phyloP scores from a whole-genome alignment of 2,329 filamentous ascomycete species.

The Colletotrichum tanaceti region DNA sequence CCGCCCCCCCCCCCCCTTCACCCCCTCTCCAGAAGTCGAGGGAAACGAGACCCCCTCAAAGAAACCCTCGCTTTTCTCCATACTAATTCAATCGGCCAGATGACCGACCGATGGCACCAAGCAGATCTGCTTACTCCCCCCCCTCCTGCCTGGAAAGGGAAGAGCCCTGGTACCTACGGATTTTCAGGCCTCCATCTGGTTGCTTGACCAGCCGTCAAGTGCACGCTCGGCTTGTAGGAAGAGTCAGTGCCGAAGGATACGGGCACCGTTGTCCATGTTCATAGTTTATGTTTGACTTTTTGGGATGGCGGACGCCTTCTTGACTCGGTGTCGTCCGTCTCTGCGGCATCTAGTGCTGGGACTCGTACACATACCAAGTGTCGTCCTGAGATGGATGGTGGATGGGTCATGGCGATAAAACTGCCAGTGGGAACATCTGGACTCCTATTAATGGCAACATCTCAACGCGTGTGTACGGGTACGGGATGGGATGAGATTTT shows the following conservation, averaged over 20 bases:
- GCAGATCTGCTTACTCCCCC: constrained; percentile 34
- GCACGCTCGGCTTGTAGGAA: constrained; percentile 5
- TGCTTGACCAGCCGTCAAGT: constrained; percentile 11
- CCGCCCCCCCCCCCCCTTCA: constrained; percentile 14
- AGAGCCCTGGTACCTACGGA: constrained; percentile 2
- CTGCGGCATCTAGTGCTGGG: neutral
- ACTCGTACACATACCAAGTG: neutral
- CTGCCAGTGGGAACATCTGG: constrained; percentile 5
- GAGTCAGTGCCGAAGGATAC: neutral
- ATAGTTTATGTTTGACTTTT: constrained; percentile 18
- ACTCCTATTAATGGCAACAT: constrained; percentile 27
- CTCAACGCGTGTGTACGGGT: constrained; percentile 5
- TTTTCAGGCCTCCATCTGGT: neutral
- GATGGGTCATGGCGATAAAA: constrained; percentile 1
- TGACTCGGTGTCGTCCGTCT: constrained; percentile 15
- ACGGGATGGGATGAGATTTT: constrained; percentile 25
- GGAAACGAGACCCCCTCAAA: constrained; percentile 30
- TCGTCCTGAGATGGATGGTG: constrained; percentile 5
- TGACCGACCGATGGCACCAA: constrained; percentile 35
- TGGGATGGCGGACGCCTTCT: neutral
- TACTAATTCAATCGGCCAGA: constrained; percentile 38
- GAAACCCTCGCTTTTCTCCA: constrained; percentile 33
- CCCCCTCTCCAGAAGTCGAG: constrained; percentile 7
- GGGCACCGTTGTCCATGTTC: constrained; percentile 10
- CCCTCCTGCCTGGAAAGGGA: constrained; percentile 13